Base-by-base conservation (phyloP, 306 rosid species). In the Acacia confusa region DNA sequence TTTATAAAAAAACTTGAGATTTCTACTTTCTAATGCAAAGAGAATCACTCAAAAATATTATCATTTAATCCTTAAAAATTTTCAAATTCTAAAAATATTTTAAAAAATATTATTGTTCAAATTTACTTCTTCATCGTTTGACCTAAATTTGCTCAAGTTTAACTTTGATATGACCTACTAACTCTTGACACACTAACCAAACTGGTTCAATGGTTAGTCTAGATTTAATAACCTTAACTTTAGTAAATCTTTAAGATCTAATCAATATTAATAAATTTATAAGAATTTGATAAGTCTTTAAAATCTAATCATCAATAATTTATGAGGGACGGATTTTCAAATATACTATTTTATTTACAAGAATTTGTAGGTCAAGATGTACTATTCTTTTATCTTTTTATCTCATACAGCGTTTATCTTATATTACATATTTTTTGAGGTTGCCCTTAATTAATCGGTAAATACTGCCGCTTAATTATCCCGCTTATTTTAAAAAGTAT, bases 61-160 rank as follows among this genome's bases (percentile, higher is more conserved):
- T 36, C 1, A 36, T 36, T 36, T 36, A 1, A 36, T 36, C 7
- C 0, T 0, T 1, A 1, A 6, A 36, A 36, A 36, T 36, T 34
- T 7, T 36, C 1, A 36, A 36, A 36, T 36, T 36, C 8, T 1
- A 36, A 36, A 36, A 36, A 0, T 36, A 36, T 36, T 36, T 1
- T 1, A 36, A 36, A 36, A 36, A 0, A 6, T 36, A 36, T 5
- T 36, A 36, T 36, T 5, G 0, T 36, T 36, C 40, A 36, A 36
- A 0, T 36, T 36, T 6, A 36, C 40, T 36, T 36, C 7, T 0
- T 36, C 6, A 36, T 0, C 0, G 0, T 6, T 0, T 36, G 0
- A 4, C 40, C 40, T 0, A 0, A 6, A 7, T 36, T 36, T 5
- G 5, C 5, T 32, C 5, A 0, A 2, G 6, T 32, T 32, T 32